These are phyloP conservation scores for Leishmania turanica DNA, from an alignment of 208 protist species.

Conservation along the genomic window DNA sequence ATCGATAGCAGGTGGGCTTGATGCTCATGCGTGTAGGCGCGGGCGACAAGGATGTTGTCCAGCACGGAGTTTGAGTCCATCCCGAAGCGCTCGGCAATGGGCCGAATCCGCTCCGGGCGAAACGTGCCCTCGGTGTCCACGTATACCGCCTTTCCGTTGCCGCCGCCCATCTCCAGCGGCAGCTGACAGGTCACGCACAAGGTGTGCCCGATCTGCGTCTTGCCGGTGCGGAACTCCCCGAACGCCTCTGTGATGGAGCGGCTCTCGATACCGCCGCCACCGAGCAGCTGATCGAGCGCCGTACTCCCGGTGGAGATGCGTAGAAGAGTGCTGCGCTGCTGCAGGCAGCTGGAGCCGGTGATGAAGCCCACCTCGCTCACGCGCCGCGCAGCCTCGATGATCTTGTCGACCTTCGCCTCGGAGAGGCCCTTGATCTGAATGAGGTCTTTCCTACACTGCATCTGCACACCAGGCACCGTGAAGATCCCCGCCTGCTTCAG, in stretches of 20 bases:
- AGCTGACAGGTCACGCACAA: constrained; percentile 98
- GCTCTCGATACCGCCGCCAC: constrained; percentile 96
- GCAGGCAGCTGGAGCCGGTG: constrained; percentile 85
- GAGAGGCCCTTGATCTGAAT: constrained; percentile 97
- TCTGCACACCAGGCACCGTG: constrained; percentile 91
- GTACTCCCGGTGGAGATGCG: constrained; percentile 95
- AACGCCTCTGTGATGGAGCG: constrained; percentile 98
- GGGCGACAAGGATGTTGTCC: constrained; percentile 98
- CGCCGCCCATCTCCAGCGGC: constrained; percentile 90
- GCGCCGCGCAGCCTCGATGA: constrained; percentile 95
- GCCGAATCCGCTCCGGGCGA: constrained; percentile 95
- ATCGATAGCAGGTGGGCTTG: constrained; percentile 93
- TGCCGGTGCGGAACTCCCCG: constrained; percentile 99
- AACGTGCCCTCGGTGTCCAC: constrained; percentile 99
- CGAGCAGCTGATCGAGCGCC: constrained; percentile 94
- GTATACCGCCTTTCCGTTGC: constrained; percentile 95
- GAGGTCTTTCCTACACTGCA: constrained; percentile 93
- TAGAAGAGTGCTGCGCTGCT: constrained; percentile 87
- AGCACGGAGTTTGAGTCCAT: constrained; percentile 92
- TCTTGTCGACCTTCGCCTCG: constrained; percentile 98
- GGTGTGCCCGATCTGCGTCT: constrained; percentile 98
- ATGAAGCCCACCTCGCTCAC: constrained; percentile 87
- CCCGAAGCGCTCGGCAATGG: constrained; percentile 97
- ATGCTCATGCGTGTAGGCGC: constrained; percentile 97
- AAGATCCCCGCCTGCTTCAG: constrained; percentile 91